phyloP scores from a whole-genome alignment of 768 basidiomycete species.

The Termitomyces sp. region DNA sequence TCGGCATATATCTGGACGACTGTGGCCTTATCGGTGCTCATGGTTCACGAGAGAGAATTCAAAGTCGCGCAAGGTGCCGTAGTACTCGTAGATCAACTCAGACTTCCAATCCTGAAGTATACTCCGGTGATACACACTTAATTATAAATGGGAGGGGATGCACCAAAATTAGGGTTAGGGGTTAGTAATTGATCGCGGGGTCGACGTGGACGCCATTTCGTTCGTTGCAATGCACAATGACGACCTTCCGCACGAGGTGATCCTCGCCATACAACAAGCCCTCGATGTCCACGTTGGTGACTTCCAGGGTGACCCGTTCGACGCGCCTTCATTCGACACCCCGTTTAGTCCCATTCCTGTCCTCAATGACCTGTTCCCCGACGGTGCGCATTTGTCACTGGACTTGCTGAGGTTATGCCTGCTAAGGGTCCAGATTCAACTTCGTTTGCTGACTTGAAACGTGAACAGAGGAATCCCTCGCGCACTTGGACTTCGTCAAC shows the following conservation, averaged over 20 bases:
- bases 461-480: conserved; percentile 67
- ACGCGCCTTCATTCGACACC: conserved; percentile 42
- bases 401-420: conserved; percentile 8
- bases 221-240: conserved; percentile 34
- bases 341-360: conserved; percentile 54
- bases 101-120: background rate
- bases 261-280: conserved; percentile 68
- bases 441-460: conserved; percentile 11
- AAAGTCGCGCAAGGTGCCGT: too few species aligned
- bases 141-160: background rate
- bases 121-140: background rate
- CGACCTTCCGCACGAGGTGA: conserved; percentile 62
- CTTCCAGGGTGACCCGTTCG: conserved; percentile 46
- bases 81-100: background rate
- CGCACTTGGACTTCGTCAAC: conserved; percentile 69
- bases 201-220: conserved; percentile 4
- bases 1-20: conserved; percentile 60
- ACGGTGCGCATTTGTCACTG: conserved; percentile 46
- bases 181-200: conserved; percentile 9
- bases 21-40: conserved; percentile 25
- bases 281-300: conserved; percentile 48
- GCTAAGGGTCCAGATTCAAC: background rate
- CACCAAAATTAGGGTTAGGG: conserved; percentile 21
- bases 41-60: background rate
- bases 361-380: conserved; percentile 72